Percentiles rank a stretch among this genome's conserved stretches.
These are phyloP conservation scores for Abrus pulchellus DNA, from an alignment of 306 rosid species.

Conservation along the genomic window DNA sequence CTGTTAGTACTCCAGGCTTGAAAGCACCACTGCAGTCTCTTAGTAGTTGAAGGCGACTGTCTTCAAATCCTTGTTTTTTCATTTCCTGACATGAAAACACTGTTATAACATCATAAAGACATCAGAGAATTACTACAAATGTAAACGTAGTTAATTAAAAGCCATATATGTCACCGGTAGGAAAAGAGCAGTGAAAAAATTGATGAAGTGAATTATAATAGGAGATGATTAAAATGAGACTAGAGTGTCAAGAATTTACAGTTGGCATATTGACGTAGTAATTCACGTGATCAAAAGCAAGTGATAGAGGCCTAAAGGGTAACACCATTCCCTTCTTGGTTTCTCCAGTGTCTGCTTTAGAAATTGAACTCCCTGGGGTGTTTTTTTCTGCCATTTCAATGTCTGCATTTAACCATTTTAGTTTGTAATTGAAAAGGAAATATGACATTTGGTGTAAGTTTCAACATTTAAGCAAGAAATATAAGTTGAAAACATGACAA, in stretches of 20 bases:
- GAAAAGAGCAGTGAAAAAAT: conserved; percentile 11
- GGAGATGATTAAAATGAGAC: conserved; percentile 40
- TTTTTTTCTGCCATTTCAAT: conserved; percentile 44
- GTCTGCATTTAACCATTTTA: conserved; percentile 48
- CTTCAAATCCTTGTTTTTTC: conserved; percentile 56
- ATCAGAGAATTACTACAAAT: conserved; percentile 25
- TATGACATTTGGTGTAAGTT: not conserved
- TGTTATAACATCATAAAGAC: conserved; percentile 15
- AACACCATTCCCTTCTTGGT: conserved; percentile 60
- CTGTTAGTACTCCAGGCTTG: conserved; percentile 64
- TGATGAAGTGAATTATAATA: conserved; percentile 11
- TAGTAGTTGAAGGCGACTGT: conserved; percentile 54
- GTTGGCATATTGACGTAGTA: conserved; percentile 66
- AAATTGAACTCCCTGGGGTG: conserved; percentile 42
- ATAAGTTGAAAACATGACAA: conserved; percentile 23
- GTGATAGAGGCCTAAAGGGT: conserved; percentile 63
- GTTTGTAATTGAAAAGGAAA: conserved; percentile 32
- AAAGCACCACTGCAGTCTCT: conserved; percentile 63
- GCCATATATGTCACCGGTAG: not conserved
- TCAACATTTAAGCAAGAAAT: not conserved
- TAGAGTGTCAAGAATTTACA: conserved; percentile 46
- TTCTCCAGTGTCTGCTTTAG: conserved; percentile 37
- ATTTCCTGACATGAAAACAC: conserved; percentile 53
- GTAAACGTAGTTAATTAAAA: not conserved
- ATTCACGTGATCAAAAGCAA: conserved; percentile 61